Evolutionary conservation across 2,329 filamentous ascomycete genomes (phyloP).

Genomic region (Sporothrix euskadiensis): DNA sequence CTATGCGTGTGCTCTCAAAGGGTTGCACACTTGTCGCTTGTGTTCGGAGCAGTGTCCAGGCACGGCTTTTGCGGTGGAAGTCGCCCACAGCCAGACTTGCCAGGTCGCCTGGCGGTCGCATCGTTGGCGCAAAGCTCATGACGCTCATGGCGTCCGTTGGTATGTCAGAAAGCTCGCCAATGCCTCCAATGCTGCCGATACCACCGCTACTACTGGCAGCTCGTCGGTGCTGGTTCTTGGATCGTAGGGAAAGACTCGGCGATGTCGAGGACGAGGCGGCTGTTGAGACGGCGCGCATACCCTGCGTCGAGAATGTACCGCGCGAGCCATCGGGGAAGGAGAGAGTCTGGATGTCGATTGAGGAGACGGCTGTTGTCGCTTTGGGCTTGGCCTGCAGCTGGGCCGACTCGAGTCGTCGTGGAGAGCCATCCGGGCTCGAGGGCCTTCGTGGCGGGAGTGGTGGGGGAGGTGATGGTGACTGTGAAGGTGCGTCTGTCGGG

Average conservation of each 20-base stretch:
- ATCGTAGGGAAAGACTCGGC: slow-evolving; percentile 13
- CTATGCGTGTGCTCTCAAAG: slow-evolving; percentile 56
- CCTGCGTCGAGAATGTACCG: slow-evolving; percentile 58
- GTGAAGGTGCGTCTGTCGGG: slow-evolving; percentile 38
- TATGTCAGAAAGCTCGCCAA: slow-evolving; percentile 41
- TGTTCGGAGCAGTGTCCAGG: slow-evolving; percentile 66
- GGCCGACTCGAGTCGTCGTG: slow-evolving; percentile 40
- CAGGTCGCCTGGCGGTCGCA: slow-evolving; percentile 66
- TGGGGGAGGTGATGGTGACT: slow-evolving; percentile 54
- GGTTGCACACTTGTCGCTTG: slow-evolving; percentile 61
- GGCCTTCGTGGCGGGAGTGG: slow-evolving; percentile 43
- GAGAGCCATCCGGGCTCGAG: slow-evolving; percentile 29
- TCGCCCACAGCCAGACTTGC: slow-evolving; percentile 80
- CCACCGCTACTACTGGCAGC: slow-evolving; percentile 30
- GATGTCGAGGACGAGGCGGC: slow-evolving; percentile 34
- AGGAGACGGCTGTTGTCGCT: slow-evolving; percentile 75
- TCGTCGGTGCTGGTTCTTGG: slow-evolving; percentile 19
- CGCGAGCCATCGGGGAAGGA: slow-evolving; percentile 69
- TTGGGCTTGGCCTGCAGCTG: slow-evolving; percentile 58
- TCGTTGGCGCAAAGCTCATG: slow-evolving; percentile 64
- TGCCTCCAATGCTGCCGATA: neutral
- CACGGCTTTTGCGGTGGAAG: slow-evolving; percentile 63
- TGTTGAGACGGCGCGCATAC: slow-evolving; percentile 42
- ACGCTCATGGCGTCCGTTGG: slow-evolving; percentile 68
- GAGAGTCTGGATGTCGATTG: slow-evolving; percentile 76